A percentile compares a stretch with the other conserved stretches of the same genome.
phyloP scores from a whole-genome alignment of 2,329 filamentous ascomycete genomes.

The Cladosporium oxysporum region DNA sequence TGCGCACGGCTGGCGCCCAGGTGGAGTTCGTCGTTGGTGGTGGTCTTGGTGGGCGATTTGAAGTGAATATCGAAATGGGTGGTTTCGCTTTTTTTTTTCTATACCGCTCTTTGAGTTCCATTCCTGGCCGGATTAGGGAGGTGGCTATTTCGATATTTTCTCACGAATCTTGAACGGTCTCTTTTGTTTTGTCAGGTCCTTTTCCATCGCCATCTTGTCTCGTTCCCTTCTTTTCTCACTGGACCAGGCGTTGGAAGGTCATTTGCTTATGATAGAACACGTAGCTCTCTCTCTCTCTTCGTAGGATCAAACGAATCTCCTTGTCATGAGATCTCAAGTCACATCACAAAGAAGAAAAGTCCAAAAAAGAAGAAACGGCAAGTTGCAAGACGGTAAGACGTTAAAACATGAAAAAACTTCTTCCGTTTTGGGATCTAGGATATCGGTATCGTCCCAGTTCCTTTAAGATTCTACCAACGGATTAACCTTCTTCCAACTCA shows the following conservation, averaged over 20 bases:
- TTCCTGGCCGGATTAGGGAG: not conserved
- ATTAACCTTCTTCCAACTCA: not conserved
- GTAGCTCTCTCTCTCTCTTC: not conserved
- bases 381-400: not conserved
- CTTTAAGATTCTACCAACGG: not conserved
- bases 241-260: not conserved
- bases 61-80: not conserved
- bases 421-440: not conserved
- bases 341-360: not conserved
- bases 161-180: not conserved
- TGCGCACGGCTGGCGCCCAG: not conserved
- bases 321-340: not conserved
- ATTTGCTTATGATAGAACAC: not conserved
- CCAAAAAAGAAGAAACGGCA: not conserved
- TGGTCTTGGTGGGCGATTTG: too few species aligned
- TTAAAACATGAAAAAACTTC: not conserved
- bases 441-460: not conserved
- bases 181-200: not conserved
- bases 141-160: not conserved
- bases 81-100: too few species aligned
- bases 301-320: not conserved
- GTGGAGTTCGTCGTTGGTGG: not conserved
- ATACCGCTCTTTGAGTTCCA: not conserved
- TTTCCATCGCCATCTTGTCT: not conserved
- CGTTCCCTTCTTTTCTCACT: not conserved